Evolutionary conservation across 257 asterid genomes (phyloP).

Genomic region (Echites panduratus): DNA sequence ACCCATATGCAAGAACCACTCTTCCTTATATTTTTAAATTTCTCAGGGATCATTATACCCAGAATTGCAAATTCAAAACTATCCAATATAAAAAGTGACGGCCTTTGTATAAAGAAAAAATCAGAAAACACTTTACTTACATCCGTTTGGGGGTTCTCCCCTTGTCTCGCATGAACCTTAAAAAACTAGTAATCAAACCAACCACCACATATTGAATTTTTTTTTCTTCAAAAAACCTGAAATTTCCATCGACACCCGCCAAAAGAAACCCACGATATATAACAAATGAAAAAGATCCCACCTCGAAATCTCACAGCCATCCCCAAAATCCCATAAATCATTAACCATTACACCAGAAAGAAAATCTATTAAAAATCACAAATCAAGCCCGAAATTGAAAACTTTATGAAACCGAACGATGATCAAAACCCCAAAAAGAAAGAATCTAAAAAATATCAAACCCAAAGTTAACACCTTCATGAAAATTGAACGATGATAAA

Average conservation of each 20-base stretch:
- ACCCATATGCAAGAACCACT: not conserved
- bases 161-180: too few species aligned
- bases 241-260: not conserved
- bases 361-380: not conserved
- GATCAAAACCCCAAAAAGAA: too few species aligned
- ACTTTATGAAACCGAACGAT: too few species aligned
- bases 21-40: not conserved
- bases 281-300: not conserved
- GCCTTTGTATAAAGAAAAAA: too few species aligned
- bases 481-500: not conserved
- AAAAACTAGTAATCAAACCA: not conserved
- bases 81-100: too few species aligned
- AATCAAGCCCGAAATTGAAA: not conserved
- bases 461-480: too few species aligned
- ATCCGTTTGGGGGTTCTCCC: too few species aligned
- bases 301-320: not conserved
- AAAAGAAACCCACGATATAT: not conserved
- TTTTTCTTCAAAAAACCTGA: not conserved
- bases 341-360: not conserved
- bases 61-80: not conserved
- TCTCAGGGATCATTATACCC: not conserved
- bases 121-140: too few species aligned
- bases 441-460: too few species aligned
- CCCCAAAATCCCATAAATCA: not conserved
- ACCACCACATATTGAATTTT: not conserved